Base-by-base conservation (phyloP, 345 rosid genomes). In the Eutrema yunnanense region DNA sequence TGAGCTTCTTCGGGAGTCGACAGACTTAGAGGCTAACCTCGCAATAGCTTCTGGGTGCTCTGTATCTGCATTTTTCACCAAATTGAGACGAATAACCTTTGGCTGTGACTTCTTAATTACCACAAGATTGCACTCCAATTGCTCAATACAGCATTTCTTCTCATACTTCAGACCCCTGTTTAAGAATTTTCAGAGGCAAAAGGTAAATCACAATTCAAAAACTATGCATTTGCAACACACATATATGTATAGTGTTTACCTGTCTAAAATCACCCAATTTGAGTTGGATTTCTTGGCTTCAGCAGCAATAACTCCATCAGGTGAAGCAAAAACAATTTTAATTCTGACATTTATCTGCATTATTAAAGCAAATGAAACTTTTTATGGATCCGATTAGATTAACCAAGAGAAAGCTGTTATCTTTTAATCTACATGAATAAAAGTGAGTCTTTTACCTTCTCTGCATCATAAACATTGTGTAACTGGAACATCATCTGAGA, bases 211-310 rank as follows among this genome's bases (percentile, higher is more conserved):
- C 6, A 16, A 14, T 22, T 56, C 46, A 19, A 44, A 47, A 57
- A 13, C 14, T 42, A 42, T 13, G 27, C 29, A 51, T 72, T 53
- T 72, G n/a, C 30, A 53, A 63, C 40, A 62, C 36, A 36, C 11
- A 34, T 27, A 7, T 8, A 44, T 29, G 13, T 36, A 62, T 30
- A 55, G 42, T 73, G 52, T 38, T 62, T 66, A 94, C 98, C 85
- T 95, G 80, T 95, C 99, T 68, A 95, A 71, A 62, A 95, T 85
- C 36, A 95, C 98, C 99, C 99, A 95, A 55, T 86, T 92, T 9
- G 99, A 88, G 73, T 78, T 87, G 14, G 82, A 85, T 78, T 74
- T 88, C 79, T 88, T 92, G 33, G 94, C 86, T 75, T 95, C 98
- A 60, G 87, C 72, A 75, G 99, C 93, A 37, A 92, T 97, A 26